These are phyloP conservation scores for Arctostaphylos glauca DNA, from an alignment of 148 eudicot genomes.

Conservation along the genomic window DNA sequence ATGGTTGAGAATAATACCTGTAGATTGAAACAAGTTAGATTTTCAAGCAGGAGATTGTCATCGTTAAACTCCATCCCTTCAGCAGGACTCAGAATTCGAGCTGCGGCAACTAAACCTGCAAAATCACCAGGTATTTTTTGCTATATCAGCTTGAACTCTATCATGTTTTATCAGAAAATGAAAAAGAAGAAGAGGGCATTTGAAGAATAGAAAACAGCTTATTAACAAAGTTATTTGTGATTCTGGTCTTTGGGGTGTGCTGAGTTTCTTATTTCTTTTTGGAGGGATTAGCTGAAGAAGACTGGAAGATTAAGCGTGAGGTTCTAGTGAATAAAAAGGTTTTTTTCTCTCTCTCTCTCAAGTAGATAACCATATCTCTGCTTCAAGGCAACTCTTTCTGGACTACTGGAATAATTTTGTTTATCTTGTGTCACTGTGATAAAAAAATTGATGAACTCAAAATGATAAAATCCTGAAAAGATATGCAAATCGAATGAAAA, in stretches of 20 bases:
- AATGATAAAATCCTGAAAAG: too few species aligned
- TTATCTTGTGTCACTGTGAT: too few species aligned
- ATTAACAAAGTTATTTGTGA: neutral
- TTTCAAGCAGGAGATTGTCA: neutral
- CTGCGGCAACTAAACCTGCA: conserved; percentile 84
- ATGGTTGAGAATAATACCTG: conserved; percentile 23
- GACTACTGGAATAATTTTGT: neutral
- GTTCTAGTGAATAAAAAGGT: conserved; percentile 80
- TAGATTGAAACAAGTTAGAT: neutral
- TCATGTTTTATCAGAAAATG: neutral
- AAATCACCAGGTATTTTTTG: conserved; percentile 85
- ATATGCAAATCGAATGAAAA: too few species aligned
- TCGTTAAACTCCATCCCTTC: conserved; percentile 13
- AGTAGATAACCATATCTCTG: neutral
- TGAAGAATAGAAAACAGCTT: neutral
- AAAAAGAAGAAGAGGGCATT: neutral
- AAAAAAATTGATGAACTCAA: too few species aligned
- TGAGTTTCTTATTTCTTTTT: conserved; percentile 29
- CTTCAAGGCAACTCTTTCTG: neutral
- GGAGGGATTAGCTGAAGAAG: conserved; percentile 93
- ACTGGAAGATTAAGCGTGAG: conserved; percentile 88
- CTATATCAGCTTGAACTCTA: neutral
- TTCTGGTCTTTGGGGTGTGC: conserved; percentile 4
- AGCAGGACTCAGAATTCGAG: conserved; percentile 41
- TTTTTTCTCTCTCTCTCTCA: conserved; percentile 1